These are phyloP conservation scores for Cytauxzoon felis DNA, from an alignment of 169 alveolate genomes.

Conservation along the genomic window DNA sequence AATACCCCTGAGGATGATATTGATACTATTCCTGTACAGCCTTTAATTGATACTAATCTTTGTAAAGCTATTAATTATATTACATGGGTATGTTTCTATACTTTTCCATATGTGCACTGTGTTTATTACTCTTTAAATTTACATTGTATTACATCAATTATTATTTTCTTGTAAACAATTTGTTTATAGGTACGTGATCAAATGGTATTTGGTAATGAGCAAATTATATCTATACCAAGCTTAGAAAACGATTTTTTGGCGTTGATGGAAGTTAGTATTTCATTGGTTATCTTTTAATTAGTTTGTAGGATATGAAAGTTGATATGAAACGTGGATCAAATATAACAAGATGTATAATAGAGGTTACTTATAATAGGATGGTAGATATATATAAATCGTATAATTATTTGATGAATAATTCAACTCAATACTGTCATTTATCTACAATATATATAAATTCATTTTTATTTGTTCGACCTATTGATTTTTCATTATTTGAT, in stretches of 20 bases:
- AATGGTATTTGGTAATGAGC: conserved; percentile 55
- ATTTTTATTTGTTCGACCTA: conserved; percentile 22
- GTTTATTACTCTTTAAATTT: neutral
- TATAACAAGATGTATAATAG: neutral
- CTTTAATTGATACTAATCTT: conserved; percentile 23
- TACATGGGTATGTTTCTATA: conserved; percentile 20
- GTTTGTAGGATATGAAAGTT: neutral
- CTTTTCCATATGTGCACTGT: neutral
- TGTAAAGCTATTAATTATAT: conserved; percentile 52
- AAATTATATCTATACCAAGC: conserved; percentile 37
- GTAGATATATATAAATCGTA: conserved; percentile 20
- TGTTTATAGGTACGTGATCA: conserved; percentile 51
- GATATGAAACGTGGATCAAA: neutral
- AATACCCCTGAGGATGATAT: conserved; percentile 23
- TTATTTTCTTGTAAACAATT: neutral
- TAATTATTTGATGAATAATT: conserved; percentile 34
- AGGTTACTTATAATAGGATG: conserved; percentile 22
- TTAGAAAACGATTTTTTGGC: conserved; percentile 26
- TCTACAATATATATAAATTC: conserved; percentile 50
- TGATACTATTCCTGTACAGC: conserved; percentile 12
- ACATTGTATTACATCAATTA: neutral
- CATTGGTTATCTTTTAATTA: neutral
- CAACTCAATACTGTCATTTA: conserved; percentile 32
- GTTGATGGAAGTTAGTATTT: conserved; percentile 23
- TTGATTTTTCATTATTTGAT: conserved; percentile 9